Percentiles rank a stretch among this genome's conserved stretches.
phyloP scores from a whole-genome alignment of 2,329 filamentous ascomycete genomes.

The Aspergillus sp. region DNA sequence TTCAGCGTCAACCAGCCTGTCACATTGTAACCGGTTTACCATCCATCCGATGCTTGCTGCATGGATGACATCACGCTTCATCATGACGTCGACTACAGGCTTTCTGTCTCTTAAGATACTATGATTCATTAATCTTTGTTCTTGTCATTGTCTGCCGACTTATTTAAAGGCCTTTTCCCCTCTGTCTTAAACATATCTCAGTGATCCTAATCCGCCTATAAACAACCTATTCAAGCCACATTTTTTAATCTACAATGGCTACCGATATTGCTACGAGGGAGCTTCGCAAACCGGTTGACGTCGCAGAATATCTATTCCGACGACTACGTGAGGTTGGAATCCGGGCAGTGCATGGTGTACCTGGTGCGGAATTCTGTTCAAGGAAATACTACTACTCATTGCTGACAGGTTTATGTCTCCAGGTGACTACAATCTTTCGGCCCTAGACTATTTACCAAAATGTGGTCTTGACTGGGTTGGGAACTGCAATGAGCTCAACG shows the following conservation, averaged over 20 bases:
- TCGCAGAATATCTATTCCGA: slow-evolving; percentile 47
- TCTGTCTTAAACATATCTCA: no score
- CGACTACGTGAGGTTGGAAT: slow-evolving; percentile 47
- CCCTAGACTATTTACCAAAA: slow-evolving; percentile 55
- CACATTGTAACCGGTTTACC: no score
- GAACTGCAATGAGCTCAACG: slow-evolving; percentile 59
- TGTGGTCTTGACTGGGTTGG: slow-evolving; percentile 55
- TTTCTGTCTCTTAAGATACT: no score
- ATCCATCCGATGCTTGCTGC: no score
- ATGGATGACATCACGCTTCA: no score
- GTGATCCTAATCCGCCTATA: no score
- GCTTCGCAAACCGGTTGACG: slow-evolving; percentile 40
- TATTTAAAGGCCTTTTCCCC: no score
- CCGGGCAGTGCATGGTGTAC: slow-evolving; percentile 47
- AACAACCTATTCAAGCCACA: not conserved
- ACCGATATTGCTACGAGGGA: slow-evolving; percentile 40
- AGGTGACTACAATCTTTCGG: slow-evolving; percentile 64
- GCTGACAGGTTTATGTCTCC: not conserved
- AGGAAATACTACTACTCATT: slow-evolving; percentile 3
- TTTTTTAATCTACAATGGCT: slow-evolving; percentile 19
- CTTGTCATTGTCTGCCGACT: no score
- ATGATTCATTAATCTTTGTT: no score
- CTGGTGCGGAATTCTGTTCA: slow-evolving; percentile 41
- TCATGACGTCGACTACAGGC: no score
- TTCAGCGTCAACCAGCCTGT: no score